Evolutionary conservation across 257 asterid genomes (phyloP), one percentile per base, ranked within the genome.

Genomic region (Jacaranda copaia): DNA sequence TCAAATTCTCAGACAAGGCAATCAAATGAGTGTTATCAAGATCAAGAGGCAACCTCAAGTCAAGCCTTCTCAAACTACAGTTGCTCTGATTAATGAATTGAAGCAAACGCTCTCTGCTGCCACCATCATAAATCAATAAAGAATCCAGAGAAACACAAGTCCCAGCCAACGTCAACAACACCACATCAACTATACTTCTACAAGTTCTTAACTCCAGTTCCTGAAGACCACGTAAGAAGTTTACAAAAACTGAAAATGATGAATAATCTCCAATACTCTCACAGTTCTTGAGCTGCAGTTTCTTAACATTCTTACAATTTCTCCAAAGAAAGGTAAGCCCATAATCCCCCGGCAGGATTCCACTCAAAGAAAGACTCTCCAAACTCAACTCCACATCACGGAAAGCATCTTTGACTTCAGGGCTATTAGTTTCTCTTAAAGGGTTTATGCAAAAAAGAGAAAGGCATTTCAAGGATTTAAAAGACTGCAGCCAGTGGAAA

Each of bases 11-110:
- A 0, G 93, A 77, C 32, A 88, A 69, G 56, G 97, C 92, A 2
- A 76, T 56, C 63, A 94, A 82, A 72, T 94, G 98, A 36, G 77
- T 18, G 85, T 89, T 89, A 5, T 87, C 80, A 42, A 94, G 92
- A 80, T 94, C 98, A 73, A 94, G 96, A 2, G 98, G 97, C 49
- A 94, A 57, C 68, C 97, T 75, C 6, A 94, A 79, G 73, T 94
- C 93, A 35, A 94, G 92, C 19, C 70, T 89, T 69, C 45, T 82
- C 10, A 94, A 55, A 10, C 74, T 59, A 51, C 85, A 85, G 35
- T 67, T 83, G 79, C 89, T 84, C 19, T 77, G 85, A 76, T 53
- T 80, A 4, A 92, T 65, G 85, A 94, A 94, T 25, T 84, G 93
- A 68, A 88, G 90, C 84, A 94, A 75, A 2, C 93, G 86, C 53